phyloP scores from a whole-genome alignment of 164 flowering plant species.

The Liriodendron chinense region DNA sequence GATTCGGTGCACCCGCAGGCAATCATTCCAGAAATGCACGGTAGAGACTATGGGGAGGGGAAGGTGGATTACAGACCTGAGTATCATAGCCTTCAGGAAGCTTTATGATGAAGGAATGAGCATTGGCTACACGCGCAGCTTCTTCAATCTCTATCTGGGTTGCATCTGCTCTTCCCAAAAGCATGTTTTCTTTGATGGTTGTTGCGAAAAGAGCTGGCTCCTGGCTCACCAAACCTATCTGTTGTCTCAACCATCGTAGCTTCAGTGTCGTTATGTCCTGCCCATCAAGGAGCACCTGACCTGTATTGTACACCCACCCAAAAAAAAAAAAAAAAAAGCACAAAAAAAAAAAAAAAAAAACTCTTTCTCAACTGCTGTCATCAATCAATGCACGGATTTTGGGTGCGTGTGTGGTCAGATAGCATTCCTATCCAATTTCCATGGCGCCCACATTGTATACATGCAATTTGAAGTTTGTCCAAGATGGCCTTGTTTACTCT shows the following conservation, averaged over 20 bases:
- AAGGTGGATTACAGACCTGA: slow-evolving; percentile 22
- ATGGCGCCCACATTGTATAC: neutral
- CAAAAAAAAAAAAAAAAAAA: no score
- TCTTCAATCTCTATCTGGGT: slow-evolving; percentile 56
- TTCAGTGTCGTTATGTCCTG: slow-evolving; percentile 77
- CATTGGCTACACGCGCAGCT: slow-evolving; percentile 50
- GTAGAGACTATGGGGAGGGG: neutral
- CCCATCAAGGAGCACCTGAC: slow-evolving; percentile 90
- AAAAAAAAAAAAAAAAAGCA: no score
- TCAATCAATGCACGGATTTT: neutral
- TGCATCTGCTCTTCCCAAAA: slow-evolving; percentile 44
- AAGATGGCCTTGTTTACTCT: neutral
- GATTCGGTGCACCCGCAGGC: neutral
- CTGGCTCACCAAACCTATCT: slow-evolving; percentile 48
- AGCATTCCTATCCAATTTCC: neutral
- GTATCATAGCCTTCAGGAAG: slow-evolving; percentile 53
- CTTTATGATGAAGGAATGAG: slow-evolving; percentile 45
- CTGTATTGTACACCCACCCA: slow-evolving; percentile 28
- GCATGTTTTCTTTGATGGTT: slow-evolving; percentile 41
- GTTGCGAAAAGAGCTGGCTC: slow-evolving; percentile 53
- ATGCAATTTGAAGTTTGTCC: neutral
- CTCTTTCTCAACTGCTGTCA: neutral
- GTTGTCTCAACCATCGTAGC: slow-evolving; percentile 87
- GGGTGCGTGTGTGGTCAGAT: neutral
- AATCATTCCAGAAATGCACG: neutral